Conservation (phyloP, 179 eudicot genomes). For the Vitellaria paradoxa region DNA sequence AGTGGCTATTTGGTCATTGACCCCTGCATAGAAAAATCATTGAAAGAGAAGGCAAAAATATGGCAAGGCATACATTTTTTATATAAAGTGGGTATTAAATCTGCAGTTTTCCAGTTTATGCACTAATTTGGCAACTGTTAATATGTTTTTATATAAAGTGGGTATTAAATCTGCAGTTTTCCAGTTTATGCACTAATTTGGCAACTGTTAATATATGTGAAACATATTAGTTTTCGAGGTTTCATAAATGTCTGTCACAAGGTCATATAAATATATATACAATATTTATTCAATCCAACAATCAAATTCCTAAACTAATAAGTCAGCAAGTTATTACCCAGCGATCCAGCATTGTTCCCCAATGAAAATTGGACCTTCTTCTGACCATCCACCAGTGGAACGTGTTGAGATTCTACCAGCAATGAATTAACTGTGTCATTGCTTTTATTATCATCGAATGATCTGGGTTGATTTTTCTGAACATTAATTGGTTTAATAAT, state of each 20-base stretch:
- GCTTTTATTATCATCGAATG: slow-evolving; percentile 21
- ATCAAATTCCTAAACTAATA: background rate
- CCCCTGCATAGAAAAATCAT: slow-evolving; percentile 63
- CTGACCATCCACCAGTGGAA: slow-evolving; percentile 38
- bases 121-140: background rate
- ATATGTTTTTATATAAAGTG: slow-evolving; percentile 2
- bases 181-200: background rate
- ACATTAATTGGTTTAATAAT: slow-evolving; percentile 29
- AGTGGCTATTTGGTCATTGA: slow-evolving; percentile 16
- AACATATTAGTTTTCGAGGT: background rate
- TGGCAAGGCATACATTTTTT: slow-evolving; percentile 14
- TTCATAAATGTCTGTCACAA: background rate
- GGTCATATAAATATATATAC: background rate
- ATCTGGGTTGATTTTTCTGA: slow-evolving; percentile 36
- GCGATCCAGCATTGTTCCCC: slow-evolving; percentile 34
- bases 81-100: background rate
- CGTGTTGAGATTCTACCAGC: slow-evolving; percentile 30
- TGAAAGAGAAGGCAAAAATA: slow-evolving; percentile 27
- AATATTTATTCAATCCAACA: background rate
- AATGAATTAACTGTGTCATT: slow-evolving; percentile 35
- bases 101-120: background rate
- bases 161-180: background rate
- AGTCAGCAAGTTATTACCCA: slow-evolving; percentile 43
- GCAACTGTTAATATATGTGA: background rate
- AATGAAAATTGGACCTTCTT: slow-evolving; percentile 76